Evolutionary conservation across 1,139 yeast genomes (phyloP), one percentile per base, ranked within the genome.

Genomic region (Ashbya aceris): DNA sequence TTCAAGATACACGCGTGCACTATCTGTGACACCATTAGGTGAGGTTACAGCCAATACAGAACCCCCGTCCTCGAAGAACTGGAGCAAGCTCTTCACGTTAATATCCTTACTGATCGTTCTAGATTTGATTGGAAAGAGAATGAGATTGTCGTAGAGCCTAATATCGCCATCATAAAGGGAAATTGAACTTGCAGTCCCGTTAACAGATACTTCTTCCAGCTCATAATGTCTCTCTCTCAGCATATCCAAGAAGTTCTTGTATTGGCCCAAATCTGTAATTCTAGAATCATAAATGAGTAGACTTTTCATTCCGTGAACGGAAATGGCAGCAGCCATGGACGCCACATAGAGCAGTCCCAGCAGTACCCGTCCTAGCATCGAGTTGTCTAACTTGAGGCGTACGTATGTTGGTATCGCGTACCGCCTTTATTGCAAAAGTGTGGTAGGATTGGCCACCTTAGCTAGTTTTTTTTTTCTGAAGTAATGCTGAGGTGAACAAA

Each of bases 31-130:
- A n/a, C 81, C 81, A 26, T 55, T 52, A 27, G 79, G 70, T 14
- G 72, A 65, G 0, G 79, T 71, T 27, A 86, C 68, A 13, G 81
- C 75, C 28, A 91, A 58, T 11, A 91, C 59, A 58, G 87, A 83
- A 46, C 96, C 96, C 35, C 89, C 84, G 13, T 67, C 67, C 37
- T 58, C 61, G 54, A 80, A 69, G 55, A 78, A 85, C 34, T 75
- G 68, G 41, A 78, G 53, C 39, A 82, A 53, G 17, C 58, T 59
- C 28, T 64, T 56, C 5, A 71, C 66, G 3, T 68, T 58, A 39
- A 76, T 55, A 27, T 66, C 65, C 34, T 67, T 65, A 12, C 73
- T 73, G 11, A 78, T 56, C 34, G 53, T 56, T 52, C 64, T 70
- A 50, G 54, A 58, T 43, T 66, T 70, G 9, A 68, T 53, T 23